Evolutionary conservation across 805 yeast genomes (phyloP).

Genomic region (Saccharomycopsis microspora): DNA sequence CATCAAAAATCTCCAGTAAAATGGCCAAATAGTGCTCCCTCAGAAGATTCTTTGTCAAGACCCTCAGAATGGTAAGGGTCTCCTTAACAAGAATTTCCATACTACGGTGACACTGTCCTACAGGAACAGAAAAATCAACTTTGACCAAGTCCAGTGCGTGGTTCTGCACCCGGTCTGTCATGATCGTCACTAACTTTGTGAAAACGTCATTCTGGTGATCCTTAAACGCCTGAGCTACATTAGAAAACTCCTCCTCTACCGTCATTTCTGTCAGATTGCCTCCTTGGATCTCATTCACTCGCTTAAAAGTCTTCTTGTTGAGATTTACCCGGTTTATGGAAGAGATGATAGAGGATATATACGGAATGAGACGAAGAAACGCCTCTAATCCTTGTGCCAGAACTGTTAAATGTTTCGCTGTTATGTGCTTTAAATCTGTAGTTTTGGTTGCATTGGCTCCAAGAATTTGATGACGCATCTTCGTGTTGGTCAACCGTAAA

Average conservation of each 20-base stretch:
- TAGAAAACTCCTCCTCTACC: slow-evolving; percentile 27
- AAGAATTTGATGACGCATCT: slow-evolving; percentile 47
- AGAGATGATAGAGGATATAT: slow-evolving; percentile 22
- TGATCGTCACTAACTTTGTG: slow-evolving; percentile 53
- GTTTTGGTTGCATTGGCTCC: slow-evolving; percentile 70
- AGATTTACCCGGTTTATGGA: slow-evolving; percentile 19
- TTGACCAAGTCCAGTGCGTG: slow-evolving; percentile 38
- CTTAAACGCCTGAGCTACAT: slow-evolving; percentile 29
- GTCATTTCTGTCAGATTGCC: slow-evolving; percentile 17
- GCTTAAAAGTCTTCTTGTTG: slow-evolving; percentile 2
- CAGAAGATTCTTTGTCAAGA: slow-evolving; percentile 47
- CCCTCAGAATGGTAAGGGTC: slow-evolving; percentile 50
- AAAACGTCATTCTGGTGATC: slow-evolving; percentile 58
- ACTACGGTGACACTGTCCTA: slow-evolving; percentile 38
- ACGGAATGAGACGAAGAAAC: slow-evolving; percentile 29
- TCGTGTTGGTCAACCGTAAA: slow-evolving; percentile 40
- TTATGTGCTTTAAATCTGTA: slow-evolving; percentile 63
- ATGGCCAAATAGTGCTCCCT: slow-evolving; percentile 31
- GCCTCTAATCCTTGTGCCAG: slow-evolving; percentile 54
- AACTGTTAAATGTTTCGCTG: slow-evolving; percentile 59
- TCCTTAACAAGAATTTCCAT: slow-evolving; percentile 60
- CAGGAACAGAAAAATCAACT: slow-evolving; percentile 39
- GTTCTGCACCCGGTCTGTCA: slow-evolving; percentile 49
- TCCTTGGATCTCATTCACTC: slow-evolving; percentile 10
- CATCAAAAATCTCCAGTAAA: slow-evolving; percentile 29